Percentiles rank a stretch among this genome's conserved stretches.
Conservation (phyloP, 345 rosid genomes). For the Reutealis trisperma region DNA sequence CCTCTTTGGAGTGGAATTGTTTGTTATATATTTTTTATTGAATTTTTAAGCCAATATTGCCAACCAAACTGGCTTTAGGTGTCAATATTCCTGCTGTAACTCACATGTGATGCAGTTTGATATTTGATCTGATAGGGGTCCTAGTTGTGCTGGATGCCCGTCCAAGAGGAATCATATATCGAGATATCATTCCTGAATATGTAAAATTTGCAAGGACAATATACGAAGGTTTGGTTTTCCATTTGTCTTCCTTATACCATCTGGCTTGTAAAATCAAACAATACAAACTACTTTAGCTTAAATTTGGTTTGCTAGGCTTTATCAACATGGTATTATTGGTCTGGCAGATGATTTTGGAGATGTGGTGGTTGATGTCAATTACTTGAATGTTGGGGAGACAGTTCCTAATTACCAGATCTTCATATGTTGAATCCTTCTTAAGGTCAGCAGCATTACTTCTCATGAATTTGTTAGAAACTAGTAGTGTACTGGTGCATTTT, state of each 20-base stretch:
- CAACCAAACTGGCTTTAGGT: neutral
- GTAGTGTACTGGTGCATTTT: neutral
- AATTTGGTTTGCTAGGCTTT: conserved; percentile 2
- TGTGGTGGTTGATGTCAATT: conserved; percentile 65
- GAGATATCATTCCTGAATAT: conserved; percentile 80
- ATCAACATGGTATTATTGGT: neutral
- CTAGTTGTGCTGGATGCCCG: conserved; percentile 84
- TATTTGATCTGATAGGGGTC: conserved; percentile 46
- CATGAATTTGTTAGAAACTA: neutral
- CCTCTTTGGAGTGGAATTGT: neutral
- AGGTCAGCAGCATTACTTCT: neutral
- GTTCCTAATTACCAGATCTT: conserved; percentile 56
- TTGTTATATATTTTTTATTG: neutral
- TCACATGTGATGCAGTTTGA: conserved; percentile 11
- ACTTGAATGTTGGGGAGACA: conserved; percentile 58
- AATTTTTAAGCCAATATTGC: neutral
- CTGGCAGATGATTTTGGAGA: conserved; percentile 64
- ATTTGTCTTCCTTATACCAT: conserved; percentile 1
- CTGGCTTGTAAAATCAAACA: neutral
- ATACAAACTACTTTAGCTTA: neutral
- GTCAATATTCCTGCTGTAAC: neutral
- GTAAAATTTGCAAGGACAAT: conserved; percentile 70
- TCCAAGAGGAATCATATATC: conserved; percentile 77
- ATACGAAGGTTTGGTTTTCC: conserved; percentile 68
- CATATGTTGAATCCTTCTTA: conserved; percentile 49